These are phyloP conservation scores for Pseudisothecium myosuroides DNA, from an alignment of 225 moss, liverwort and hornwort species.

Conservation along the genomic window DNA sequence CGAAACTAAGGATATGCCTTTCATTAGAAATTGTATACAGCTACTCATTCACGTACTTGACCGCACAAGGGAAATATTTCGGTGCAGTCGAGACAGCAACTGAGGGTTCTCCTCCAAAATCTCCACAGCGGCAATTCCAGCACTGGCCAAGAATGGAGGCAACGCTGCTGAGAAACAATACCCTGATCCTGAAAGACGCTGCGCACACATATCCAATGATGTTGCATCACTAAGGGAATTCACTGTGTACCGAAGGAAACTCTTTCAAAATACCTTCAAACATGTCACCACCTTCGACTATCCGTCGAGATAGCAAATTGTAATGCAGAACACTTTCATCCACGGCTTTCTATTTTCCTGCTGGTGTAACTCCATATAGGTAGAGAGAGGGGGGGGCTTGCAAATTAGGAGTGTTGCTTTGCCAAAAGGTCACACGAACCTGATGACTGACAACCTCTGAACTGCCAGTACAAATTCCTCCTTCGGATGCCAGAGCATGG, in stretches of 20 bases:
- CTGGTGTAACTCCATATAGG: not conserved
- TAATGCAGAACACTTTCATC: not conserved
- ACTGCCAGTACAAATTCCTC: conserved; percentile 94
- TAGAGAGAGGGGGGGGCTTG: not conserved
- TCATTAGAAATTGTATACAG: not conserved
- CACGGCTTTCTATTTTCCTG: not conserved
- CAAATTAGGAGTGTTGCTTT: not conserved
- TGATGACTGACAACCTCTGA: conserved; percentile 93
- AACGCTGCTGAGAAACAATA: conserved; percentile 92
- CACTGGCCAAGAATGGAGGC: conserved; percentile 88
- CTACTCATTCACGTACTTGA: conserved; percentile 36
- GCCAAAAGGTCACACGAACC: conserved; percentile 30
- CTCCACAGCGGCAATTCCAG: conserved; percentile 64
- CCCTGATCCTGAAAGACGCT: conserved; percentile 93
- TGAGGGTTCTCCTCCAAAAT: conserved; percentile 81
- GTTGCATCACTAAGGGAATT: not conserved
- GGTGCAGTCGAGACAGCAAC: conserved; percentile 47
- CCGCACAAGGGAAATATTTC: conserved; percentile 51
- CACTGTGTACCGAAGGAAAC: not conserved
- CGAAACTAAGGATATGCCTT: not conserved
- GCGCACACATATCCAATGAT: conserved; percentile 1
- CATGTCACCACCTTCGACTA: not conserved
- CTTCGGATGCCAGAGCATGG: conserved; percentile 82
- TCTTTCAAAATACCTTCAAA: not conserved
- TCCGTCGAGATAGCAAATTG: not conserved